Evolutionary conservation across 2,329 filamentous ascomycete genomes (phyloP).

Genomic region (Ophiocordyceps australis): DNA sequence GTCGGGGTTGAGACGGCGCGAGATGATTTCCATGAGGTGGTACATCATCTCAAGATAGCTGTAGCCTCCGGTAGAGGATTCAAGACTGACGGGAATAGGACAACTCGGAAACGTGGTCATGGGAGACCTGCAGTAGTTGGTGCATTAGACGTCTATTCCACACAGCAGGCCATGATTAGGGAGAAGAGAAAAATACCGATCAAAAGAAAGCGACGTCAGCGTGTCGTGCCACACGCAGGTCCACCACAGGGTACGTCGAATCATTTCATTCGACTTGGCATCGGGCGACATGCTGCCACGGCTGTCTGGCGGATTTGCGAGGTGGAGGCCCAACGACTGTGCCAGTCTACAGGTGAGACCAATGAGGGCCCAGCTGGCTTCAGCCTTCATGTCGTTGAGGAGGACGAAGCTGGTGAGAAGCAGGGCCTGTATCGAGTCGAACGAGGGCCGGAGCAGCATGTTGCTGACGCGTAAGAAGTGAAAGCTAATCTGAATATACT

Average conservation of each 20-base stretch:
- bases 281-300: conserved; percentile 24
- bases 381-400: conserved; percentile 52
- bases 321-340: conserved; percentile 44
- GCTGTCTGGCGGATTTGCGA: conserved; percentile 23
- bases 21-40: conserved; percentile 42
- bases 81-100: conserved; percentile 27
- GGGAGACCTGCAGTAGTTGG: no score
- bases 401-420: conserved; percentile 45
- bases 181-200: conserved; percentile 22
- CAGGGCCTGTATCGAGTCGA: conserved; percentile 47
- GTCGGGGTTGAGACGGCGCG: conserved; percentile 36
- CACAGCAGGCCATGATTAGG: background rate
- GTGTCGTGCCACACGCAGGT: conserved; percentile 51
- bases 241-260: conserved; percentile 42
- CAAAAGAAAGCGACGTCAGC: conserved; percentile 46
- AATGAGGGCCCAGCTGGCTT: conserved; percentile 47
- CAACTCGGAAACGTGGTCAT: conserved; percentile 43
- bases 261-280: conserved; percentile 30
- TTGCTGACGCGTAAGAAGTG: conserved; percentile 47
- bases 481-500: conserved; percentile 45
- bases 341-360: conserved; percentile 47
- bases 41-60: conserved; percentile 49
- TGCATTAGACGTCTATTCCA: no score
- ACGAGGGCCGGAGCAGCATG: conserved; percentile 42
- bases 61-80: conserved; percentile 25